Evolutionary conservation across 768 basidiomycete species (phyloP).

Genomic region (Suillus bovinus): DNA sequence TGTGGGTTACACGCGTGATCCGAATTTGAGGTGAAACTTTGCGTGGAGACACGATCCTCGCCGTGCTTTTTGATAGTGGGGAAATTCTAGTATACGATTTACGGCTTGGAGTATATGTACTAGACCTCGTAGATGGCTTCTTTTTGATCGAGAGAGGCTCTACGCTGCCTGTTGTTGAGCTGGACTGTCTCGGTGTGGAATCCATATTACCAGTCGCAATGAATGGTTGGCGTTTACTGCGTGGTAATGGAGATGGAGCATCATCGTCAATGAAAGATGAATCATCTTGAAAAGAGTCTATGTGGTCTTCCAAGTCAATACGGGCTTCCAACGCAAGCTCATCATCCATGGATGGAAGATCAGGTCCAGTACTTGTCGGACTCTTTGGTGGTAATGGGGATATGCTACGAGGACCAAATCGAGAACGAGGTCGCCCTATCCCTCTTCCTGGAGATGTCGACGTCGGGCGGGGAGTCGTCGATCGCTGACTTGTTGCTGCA

Average conservation of each 20-base stretch:
- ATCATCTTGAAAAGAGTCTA: conserved; percentile 28
- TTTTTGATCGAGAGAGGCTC: conserved; percentile 88
- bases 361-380: conserved; percentile 25
- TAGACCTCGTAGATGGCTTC: conserved; percentile 63
- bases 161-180: conserved; percentile 43
- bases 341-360: conserved; percentile 45
- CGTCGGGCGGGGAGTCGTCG: conserved; percentile 48
- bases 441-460: conserved; percentile 41
- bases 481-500: conserved; percentile 38
- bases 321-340: conserved; percentile 43
- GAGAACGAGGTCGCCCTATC: conserved; percentile 46
- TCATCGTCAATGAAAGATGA: conserved; percentile 28
- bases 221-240: conserved; percentile 72
- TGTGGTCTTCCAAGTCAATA: conserved; percentile 38
- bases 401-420: conserved; percentile 72
- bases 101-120: conserved; percentile 35
- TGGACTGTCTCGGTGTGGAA: conserved; percentile 47
- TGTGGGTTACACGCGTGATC: conserved; percentile 27
- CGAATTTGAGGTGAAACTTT: conserved; percentile 55
- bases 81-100: conserved; percentile 47
- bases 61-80: conserved; percentile 49
- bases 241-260: conserved; percentile 55
- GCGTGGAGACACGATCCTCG: conserved; percentile 49
- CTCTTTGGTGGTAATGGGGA: conserved; percentile 64
- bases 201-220: conserved; percentile 54